Base-by-base conservation (phyloP, 2,329 filamentous ascomycete genomes). In the Botrytis deweyae region DNA sequence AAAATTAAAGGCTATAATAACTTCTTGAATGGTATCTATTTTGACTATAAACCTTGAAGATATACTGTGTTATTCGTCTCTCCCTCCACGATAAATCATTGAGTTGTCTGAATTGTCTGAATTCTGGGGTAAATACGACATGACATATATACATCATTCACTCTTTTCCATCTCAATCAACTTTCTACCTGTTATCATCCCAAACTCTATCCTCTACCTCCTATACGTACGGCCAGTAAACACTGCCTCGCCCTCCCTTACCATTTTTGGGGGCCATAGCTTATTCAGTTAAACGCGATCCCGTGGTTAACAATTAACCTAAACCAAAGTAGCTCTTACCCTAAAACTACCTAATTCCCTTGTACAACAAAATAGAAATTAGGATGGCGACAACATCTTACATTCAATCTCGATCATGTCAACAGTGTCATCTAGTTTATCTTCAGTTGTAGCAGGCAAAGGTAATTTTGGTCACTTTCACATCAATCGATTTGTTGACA, bases 341-440 rank as follows among this genome's bases (percentile, higher is more conserved):
- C n/a, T 25, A 29, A 58, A 68, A 58, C 70, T 55, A 52, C 36
- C 55, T 46, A 67, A 67, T 36, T 72, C n/a, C 38, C 38, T 61
- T 66, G 62, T 72, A 67, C 62, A 66, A 72, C 70, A 12, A 67
- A 66, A 75, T 66, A 75, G 66, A 76, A 69, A 76, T 66, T 58
- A 33, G 52, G 52, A 79, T 79, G 79, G 78, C 76, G 76, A 78
- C 75, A 76, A 67, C 71, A 46, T 76, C 75, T 67, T 55, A 67
- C 75, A 40, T 44, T 71, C 72, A 65, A 55, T 70, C 63, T 67
- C 73, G 73, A 78, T 72, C 40, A 80, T 81, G 77, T 78, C 77
- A 75, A 78, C 79, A 75, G 77, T 76, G 52, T 76, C 79, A 75
- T 70, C 72, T 66, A 70, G 72, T 66, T 73, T 68, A 68, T 73